Evolutionary conservation across 108 stramenopile genomes (phyloP), one percentile per base, ranked within the genome.

Genomic region (Cyclotella atomus): DNA sequence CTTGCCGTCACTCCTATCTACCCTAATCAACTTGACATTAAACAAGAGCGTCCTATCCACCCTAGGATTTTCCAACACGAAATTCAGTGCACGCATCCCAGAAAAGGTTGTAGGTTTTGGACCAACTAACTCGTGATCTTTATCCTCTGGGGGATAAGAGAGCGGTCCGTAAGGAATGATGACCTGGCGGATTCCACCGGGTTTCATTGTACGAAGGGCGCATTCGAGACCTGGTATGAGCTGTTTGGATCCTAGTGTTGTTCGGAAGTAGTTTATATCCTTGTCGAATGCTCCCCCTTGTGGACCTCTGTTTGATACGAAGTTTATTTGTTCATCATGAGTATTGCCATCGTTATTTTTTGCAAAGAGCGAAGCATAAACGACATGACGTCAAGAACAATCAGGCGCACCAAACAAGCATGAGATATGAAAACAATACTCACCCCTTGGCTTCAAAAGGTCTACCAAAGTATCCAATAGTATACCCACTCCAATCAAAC

Each of bases 401-500:
- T 56, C 38, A 41, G 38, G 12, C 38, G 38, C 38, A 41, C 12
- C 12, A 41, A 41, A 41, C n/a, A n/a, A n/a, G n/a, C n/a, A n/a
- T n/a, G n/a, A n/a, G n/a, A n/a, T n/a, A n/a, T n/a, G n/a, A n/a
- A n/a, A n/a, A n/a, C n/a, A n/a, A n/a, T 41, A 76, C 83, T 63
- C 72, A 83, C 65, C 88, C 92, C 71, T 92, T 92, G 54, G 91
- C 91, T 82, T 98, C 91, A 68, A 97, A 98, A 21, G 95, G 93
- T 34, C 95, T 78, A 2, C 93, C 93, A 76, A 92, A 94, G 61
- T 95, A 95, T 36, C 96, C 96, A 73, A 97, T 97, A 7, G 96
- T 98, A 82, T 98, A 97, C 29, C 97, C 97, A 53, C 89, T 89
- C 97, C 97, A 98, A 70, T 98, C 96, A 65, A 92, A 95, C 12